A percentile compares a stretch with the other conserved stretches of the same genome.
phyloP scores from a whole-genome alignment of 2,329 filamentous ascomycete genomes.

The Curvularia spicifera region DNA sequence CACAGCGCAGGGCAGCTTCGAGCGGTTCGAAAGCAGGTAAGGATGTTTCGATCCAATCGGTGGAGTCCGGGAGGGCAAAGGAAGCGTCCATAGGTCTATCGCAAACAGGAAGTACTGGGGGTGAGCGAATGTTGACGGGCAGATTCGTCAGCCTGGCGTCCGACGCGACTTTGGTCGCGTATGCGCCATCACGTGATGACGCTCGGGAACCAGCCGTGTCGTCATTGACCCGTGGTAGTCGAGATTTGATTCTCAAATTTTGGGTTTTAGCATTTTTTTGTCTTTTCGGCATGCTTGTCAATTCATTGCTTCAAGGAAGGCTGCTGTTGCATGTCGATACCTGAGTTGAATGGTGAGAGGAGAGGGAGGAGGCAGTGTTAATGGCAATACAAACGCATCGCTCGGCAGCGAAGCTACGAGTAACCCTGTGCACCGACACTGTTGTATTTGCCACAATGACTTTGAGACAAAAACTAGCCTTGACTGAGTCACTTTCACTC shows the following conservation, averaged over 20 bases:
- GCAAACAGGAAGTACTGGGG: slow-evolving; percentile 10
- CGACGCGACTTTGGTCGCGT: slow-evolving; percentile 25
- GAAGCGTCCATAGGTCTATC: slow-evolving; percentile 38
- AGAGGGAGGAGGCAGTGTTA: neutral
- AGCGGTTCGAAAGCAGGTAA: slow-evolving; percentile 71
- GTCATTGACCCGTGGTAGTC: slow-evolving; percentile 11
- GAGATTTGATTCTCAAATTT: neutral
- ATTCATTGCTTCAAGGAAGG: neutral
- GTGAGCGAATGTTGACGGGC: slow-evolving; percentile 18
- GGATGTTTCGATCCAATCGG: slow-evolving; percentile 79
- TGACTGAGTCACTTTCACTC: neutral
- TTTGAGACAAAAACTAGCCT: neutral
- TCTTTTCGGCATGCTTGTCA: neutral
- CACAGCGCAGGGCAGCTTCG: slow-evolving; percentile 87
- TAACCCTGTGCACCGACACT: too few relatives aligned
- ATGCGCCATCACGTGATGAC: slow-evolving; percentile 25
- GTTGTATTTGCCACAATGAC: too few relatives aligned
- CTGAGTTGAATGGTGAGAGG: neutral
- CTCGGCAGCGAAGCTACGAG: too few relatives aligned
- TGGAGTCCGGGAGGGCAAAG: slow-evolving; percentile 71
- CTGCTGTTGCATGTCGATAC: neutral
- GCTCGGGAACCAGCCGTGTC: slow-evolving; percentile 8
- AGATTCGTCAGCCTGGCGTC: slow-evolving; percentile 8
- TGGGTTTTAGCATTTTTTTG: neutral
- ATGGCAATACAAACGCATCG: neutral